Percentiles rank a stretch among this genome's conserved stretches.
Conservation (phyloP, 805 yeast species). For the Cyberlindnera mrakii region DNA sequence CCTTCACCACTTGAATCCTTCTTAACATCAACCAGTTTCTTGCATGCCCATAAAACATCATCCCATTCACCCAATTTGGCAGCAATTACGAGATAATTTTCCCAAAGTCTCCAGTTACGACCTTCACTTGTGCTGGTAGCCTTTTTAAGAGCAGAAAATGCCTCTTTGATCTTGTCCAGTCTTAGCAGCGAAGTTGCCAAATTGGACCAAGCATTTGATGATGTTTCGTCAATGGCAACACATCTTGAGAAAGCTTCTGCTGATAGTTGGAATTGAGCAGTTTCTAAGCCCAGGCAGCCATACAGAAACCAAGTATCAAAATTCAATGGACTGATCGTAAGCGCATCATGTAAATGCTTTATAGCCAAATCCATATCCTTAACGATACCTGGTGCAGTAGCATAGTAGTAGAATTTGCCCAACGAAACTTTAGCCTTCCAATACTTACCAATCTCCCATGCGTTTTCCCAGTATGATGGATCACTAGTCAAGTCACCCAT, state of each 20-base stretch:
- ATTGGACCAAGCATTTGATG: conserved; percentile 86
- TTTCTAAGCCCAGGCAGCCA: conserved; percentile 84
- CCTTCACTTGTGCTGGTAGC: conserved; percentile 68
- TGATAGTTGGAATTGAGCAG: conserved; percentile 64
- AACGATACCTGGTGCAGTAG: conserved; percentile 55
- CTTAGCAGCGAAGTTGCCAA: conserved; percentile 73
- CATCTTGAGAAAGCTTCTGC: conserved; percentile 91
- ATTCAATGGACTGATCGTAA: conserved; percentile 65
- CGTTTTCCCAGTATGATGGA: conserved; percentile 70
- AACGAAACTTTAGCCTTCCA: conserved; percentile 82
- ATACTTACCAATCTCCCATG: conserved; percentile 83
- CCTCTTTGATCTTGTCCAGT: conserved; percentile 62
- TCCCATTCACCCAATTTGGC: conserved; percentile 81
- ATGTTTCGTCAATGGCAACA: conserved; percentile 76
- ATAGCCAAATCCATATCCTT: conserved; percentile 51
- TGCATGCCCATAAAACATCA: conserved; percentile 75
- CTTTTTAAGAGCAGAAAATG: conserved; percentile 76
- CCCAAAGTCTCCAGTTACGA: conserved; percentile 87
- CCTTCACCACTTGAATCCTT: conserved; percentile 53
- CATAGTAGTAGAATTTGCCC: conserved; percentile 66
- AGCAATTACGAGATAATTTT: conserved; percentile 79
- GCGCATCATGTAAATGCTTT: conserved; percentile 66
- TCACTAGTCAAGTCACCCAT: conserved; percentile 81
- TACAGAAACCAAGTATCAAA: conserved; percentile 87
- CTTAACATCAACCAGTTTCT: conserved; percentile 51